Evolutionary conservation across 176 grass and related monocot genomes (phyloP).

Genomic region (Saccharum officinarum): DNA sequence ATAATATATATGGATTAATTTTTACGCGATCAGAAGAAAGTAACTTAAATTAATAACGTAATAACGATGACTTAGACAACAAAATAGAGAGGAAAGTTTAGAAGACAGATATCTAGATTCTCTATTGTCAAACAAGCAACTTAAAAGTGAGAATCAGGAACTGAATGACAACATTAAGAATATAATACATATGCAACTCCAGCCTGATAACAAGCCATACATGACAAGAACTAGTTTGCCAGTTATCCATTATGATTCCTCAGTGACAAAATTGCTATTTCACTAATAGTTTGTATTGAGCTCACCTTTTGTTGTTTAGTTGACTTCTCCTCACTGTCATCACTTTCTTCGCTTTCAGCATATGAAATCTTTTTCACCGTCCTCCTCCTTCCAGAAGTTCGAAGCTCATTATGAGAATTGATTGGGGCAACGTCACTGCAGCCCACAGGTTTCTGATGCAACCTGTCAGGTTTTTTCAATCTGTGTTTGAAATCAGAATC

Average conservation of each 20-base stretch:
- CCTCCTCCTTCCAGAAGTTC: constrained; percentile 88
- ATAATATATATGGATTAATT: constrained; percentile 10
- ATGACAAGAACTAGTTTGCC: neutral
- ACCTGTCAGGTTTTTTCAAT: constrained; percentile 51
- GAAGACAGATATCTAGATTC: neutral
- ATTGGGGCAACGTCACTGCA: constrained; percentile 28
- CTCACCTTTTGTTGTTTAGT: constrained; percentile 82
- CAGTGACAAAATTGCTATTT: constrained; percentile 11
- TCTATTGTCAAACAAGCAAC: neutral
- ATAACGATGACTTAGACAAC: neutral
- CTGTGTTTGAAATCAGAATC: constrained; percentile 51
- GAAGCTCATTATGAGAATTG: constrained; percentile 56
- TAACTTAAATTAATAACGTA: neutral
- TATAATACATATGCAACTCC: neutral
- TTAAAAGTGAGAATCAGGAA: neutral
- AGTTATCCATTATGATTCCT: constrained; percentile 4
- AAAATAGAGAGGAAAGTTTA: constrained; percentile 1
- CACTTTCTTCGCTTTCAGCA: constrained; percentile 97
- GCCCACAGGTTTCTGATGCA: constrained; percentile 49
- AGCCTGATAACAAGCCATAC: neutral
- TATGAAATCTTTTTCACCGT: constrained; percentile 85
- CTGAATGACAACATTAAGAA: neutral
- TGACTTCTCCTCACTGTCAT: constrained; percentile 78
- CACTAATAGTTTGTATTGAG: constrained; percentile 9
- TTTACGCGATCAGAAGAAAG: neutral